These are phyloP conservation scores for Yamadazyma sp. DNA, from an alignment of 805 yeast species.

Conservation along the genomic window DNA sequence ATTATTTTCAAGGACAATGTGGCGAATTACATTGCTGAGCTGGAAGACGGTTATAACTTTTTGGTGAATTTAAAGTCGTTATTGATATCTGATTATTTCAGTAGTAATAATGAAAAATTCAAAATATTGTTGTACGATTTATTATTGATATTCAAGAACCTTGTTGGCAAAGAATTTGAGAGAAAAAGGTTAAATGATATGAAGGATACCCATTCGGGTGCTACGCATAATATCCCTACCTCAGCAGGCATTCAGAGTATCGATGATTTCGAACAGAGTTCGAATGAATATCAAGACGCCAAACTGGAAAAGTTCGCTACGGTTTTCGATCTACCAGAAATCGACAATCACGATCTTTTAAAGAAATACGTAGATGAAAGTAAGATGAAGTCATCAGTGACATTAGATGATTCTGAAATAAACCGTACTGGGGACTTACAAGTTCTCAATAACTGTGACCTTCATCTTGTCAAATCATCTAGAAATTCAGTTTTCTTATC, in stretches of 20 bases:
- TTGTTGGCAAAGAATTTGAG: slow-evolving; percentile 19
- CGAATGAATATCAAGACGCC: neutral
- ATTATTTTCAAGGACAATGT: slow-evolving; percentile 56
- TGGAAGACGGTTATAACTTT: slow-evolving; percentile 45
- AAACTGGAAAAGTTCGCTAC: slow-evolving; percentile 6
- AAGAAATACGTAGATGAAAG: slow-evolving; percentile 9
- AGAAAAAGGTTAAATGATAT: slow-evolving; percentile 1
- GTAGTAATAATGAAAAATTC: slow-evolving; percentile 41
- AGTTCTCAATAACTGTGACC: slow-evolving; percentile 26
- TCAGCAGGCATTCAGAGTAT: neutral
- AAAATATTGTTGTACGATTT: slow-evolving; percentile 60
- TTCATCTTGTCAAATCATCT: slow-evolving; percentile 20
- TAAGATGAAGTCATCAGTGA: slow-evolving; percentile 20
- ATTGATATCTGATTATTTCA: slow-evolving; percentile 44
- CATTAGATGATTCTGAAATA: slow-evolving; percentile 34
- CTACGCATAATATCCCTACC: neutral
- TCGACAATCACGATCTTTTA: slow-evolving; percentile 8
- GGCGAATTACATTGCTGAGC: slow-evolving; percentile 42
- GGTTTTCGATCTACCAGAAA: slow-evolving; percentile 12
- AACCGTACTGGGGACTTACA: slow-evolving; percentile 32
- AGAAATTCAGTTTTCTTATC: slow-evolving; percentile 8
- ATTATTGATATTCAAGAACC: slow-evolving; percentile 50
- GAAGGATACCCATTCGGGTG: neutral
- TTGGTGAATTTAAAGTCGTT: slow-evolving; percentile 48
- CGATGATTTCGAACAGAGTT: neutral